Conservation (phyloP, 2,329 filamentous ascomycete species). For the Penicillium sclerotiorum region DNA sequence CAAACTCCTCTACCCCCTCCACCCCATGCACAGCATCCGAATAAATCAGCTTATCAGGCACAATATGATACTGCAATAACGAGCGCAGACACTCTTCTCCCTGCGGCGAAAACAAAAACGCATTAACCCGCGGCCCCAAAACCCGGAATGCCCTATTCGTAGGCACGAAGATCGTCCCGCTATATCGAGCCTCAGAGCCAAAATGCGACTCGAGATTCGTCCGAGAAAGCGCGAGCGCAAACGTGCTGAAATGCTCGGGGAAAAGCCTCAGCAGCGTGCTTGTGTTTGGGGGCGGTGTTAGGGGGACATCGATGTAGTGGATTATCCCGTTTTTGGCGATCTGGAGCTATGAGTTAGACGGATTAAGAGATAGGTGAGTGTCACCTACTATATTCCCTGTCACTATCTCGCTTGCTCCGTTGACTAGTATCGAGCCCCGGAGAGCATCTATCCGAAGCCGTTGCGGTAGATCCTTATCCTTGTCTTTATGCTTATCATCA, state of each 20-base stretch:
- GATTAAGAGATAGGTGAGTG: slow-evolving; percentile 1
- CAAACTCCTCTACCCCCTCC: slow-evolving; percentile 32
- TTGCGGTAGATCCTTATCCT: slow-evolving; percentile 64
- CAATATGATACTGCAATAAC: slow-evolving; percentile 77
- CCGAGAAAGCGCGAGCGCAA: slow-evolving; percentile 72
- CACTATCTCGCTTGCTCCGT: slow-evolving; percentile 74
- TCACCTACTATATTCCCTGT: slow-evolving; percentile 66
- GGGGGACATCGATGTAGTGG: slow-evolving; percentile 72
- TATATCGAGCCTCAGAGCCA: slow-evolving; percentile 55
- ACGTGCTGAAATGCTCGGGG: slow-evolving; percentile 75
- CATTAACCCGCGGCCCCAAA: slow-evolving; percentile 73
- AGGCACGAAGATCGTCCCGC: slow-evolving; percentile 79
- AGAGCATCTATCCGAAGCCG: slow-evolving; percentile 66
- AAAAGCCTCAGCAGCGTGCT: slow-evolving; percentile 66
- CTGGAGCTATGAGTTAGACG: slow-evolving; percentile 41
- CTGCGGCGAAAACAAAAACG: slow-evolving; percentile 78
- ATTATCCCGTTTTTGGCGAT: slow-evolving; percentile 77
- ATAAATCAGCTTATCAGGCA: slow-evolving; percentile 75
- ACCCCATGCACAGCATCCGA: slow-evolving; percentile 71
- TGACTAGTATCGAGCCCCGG: slow-evolving; percentile 67
- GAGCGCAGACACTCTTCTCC: slow-evolving; percentile 77
- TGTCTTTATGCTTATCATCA: background rate
- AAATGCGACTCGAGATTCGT: slow-evolving; percentile 69
- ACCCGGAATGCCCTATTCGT: slow-evolving; percentile 77
- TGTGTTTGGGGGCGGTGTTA: slow-evolving; percentile 73